Conservation (phyloP, 192 early-diverging fungal genomes). For the Phycomyces nitens region DNA sequence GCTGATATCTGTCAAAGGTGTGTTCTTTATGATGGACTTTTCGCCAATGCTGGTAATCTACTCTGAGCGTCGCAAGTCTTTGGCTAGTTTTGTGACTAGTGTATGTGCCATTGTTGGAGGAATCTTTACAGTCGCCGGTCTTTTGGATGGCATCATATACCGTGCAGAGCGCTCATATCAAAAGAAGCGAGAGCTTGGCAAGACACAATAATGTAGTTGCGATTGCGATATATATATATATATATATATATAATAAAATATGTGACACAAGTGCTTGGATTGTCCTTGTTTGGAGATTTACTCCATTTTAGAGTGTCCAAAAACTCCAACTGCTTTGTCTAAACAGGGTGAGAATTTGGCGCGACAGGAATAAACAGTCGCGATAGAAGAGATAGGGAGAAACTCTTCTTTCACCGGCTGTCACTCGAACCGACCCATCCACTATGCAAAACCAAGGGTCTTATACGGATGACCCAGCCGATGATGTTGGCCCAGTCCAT, state of each 20-base stretch:
- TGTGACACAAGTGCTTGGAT: background rate
- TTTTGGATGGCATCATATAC: constrained; percentile 82
- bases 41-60: constrained; percentile 93
- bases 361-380: no score
- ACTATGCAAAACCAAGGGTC: background rate
- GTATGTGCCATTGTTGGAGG: constrained; percentile 93
- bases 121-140: constrained; percentile 88
- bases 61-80: constrained; percentile 71
- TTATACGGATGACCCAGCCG: background rate
- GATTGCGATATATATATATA: no score
- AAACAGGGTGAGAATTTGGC: no score
- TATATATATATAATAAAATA: no score
- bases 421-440: no score
- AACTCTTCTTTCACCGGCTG: no score
- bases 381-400: no score
- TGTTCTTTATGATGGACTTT: constrained; percentile 92
- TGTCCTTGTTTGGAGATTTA: background rate
- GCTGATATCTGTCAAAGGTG: constrained; percentile 41
- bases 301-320: background rate
- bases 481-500: background rate
- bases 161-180: constrained; percentile 46
- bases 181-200: background rate
- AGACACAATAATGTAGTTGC: background rate
- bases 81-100: constrained; percentile 81
- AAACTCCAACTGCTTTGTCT: no score